phyloP scores from a whole-genome alignment of 2,329 filamentous ascomycete species.

The Arachnopeziza araneosa region DNA sequence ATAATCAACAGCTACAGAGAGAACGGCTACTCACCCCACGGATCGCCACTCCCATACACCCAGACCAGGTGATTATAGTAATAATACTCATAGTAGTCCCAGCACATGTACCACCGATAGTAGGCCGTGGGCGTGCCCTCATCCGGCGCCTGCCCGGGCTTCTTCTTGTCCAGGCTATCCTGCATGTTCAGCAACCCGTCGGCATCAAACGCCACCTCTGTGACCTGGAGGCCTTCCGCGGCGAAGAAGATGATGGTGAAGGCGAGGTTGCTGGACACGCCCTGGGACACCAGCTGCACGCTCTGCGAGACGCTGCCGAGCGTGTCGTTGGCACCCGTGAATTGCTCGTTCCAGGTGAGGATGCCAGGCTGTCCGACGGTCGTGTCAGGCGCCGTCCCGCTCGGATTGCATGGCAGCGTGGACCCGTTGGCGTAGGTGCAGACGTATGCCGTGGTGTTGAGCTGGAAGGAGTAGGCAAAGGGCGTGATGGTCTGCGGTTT shows the following conservation, averaged over 20 bases:
- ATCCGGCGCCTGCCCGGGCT: background rate
- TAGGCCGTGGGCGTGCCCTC: background rate
- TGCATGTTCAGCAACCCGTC: background rate
- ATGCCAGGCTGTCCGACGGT: background rate
- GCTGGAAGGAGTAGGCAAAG: background rate
- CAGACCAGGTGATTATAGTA: conserved; percentile 38
- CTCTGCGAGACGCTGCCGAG: background rate
- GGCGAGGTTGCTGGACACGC: background rate
- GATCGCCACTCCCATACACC: conserved; percentile 18
- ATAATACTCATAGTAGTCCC: conserved; percentile 25
- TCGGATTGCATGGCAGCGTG: background rate
- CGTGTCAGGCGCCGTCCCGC: background rate
- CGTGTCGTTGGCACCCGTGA: background rate
- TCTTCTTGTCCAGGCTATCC: background rate
- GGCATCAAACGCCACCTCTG: background rate
- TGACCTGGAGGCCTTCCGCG: background rate
- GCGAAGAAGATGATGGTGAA: background rate
- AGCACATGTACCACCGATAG: background rate
- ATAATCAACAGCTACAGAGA: too few relatives aligned
- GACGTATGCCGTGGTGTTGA: background rate
- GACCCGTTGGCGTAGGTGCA: conserved; percentile 8
- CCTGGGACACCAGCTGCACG: background rate
- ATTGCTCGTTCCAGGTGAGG: background rate
- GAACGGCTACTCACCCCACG: background rate
- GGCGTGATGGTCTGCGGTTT: background rate